Evolutionary conservation across 306 rosid genomes (phyloP), one percentile per base, ranked within the genome.

Genomic region (Argentina anserina): DNA sequence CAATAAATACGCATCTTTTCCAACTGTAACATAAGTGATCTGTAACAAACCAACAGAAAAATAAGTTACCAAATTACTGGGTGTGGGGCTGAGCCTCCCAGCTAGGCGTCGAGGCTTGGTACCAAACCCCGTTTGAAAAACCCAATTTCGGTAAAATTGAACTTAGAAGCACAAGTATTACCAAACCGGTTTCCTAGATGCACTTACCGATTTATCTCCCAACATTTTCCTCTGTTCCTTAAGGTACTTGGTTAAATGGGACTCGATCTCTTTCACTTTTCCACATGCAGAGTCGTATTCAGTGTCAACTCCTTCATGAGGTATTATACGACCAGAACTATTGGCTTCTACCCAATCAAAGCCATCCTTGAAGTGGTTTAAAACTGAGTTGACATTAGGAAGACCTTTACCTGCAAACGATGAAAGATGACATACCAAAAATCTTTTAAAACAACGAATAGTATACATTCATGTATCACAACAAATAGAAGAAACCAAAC

Each of bases 341-440:
- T 87, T 85, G 69, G 97, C 99, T 81, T 91, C 96, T 76, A 76
- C 92, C 99, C 99, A 94, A 80, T 94, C 92, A 84, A 94, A 94
- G 70, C 97, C 95, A 72, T 84, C 90, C 84, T 89, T 91, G 86
- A 94, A 94, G 82, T 89, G 88, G 62, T 83, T 81, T 55, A 94
- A 73, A 83, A 86, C 80, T 63, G 77, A 49, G 59, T 71, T 64
- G 69, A 90, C 79, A 77, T 88, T 86, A 28, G 90, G 95, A 85
- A 94, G 86, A 50, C 89, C 95, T 84, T 82, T 80, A 60, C 96
- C 95, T 91, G 81, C 71, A 87, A 23, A 77, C 47, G 13, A 72
- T 49, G 73, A 58, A 71, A 67, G 25, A 73, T 61, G 67, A 63
- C 29, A 62, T 37, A 21, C 20, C 67, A 75, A 21, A 21, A 7